Base-by-base conservation (phyloP, 768 basidiomycete genomes). In the Lactarius deliciosus region DNA sequence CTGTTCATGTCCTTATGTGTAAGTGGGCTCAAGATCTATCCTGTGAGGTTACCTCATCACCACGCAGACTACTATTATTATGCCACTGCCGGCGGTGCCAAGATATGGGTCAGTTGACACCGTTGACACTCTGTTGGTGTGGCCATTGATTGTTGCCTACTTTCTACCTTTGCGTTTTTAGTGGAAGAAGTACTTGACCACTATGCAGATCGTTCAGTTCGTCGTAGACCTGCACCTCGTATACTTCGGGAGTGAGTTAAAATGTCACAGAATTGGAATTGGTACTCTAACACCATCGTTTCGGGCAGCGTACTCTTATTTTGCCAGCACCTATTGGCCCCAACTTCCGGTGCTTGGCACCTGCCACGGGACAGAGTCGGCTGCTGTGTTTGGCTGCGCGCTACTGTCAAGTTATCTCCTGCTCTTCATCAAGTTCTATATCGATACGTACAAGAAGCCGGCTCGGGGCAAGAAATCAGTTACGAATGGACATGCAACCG, bases 121-220 rank as follows among this genome's bases (percentile, higher is more conserved):
- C n/a, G 38, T 32, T 32, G 10, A 5, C 18, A 3, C 18, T 58
- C 5, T 9, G 10, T 22, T 11, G 13, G 32, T 9, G 10, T 30
- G 22, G 28, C 53, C 56, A 28, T 5, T 66, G 57, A 54, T 41
- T 6, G 28, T 30, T 18, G 47, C 54, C 36, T 57, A 36, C 54
- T 5, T 57, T 41, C 50, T 25, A 7, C 9, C 2, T 11, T n/a
- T 6, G 6, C 55, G 6, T 50, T 28, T 57, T 28, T 73, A 96
- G 96, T 99, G 97, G 97, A 99, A 99, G 83, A 95, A 95, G 78
- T 95, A 99, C 78, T 78, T 98, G 68, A 99, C 97, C 47, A 87
- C 85, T 30, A 90, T 99, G 89, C 97, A 99, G 80, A 99, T 99
- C 73, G 83, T 83, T 28, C 97, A 99, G 79, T 99, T 98, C 76